Conservation (phyloP, 2,329 filamentous ascomycete genomes). For the Ilyonectria mors-panacis region DNA sequence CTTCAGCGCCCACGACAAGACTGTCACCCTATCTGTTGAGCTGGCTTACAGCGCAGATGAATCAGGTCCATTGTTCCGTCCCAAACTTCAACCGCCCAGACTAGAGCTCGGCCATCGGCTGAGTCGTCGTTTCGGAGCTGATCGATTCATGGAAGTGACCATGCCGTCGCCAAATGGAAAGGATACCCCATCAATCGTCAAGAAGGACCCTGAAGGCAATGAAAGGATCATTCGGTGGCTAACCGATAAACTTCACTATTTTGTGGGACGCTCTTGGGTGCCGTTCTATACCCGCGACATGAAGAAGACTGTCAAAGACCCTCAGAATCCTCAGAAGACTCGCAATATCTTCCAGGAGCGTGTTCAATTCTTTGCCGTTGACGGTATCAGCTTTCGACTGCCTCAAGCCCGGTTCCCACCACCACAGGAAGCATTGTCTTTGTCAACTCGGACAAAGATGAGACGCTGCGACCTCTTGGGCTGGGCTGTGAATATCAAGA, state of each 20-base stretch:
- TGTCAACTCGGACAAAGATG: slow-evolving; percentile 52
- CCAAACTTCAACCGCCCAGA: slow-evolving; percentile 64
- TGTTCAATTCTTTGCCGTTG: slow-evolving; percentile 69
- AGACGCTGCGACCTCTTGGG: slow-evolving; percentile 60
- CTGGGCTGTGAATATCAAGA: slow-evolving; percentile 65
- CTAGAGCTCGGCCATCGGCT: slow-evolving; percentile 67
- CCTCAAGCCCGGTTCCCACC: slow-evolving; percentile 38
- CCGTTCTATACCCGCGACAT: slow-evolving; percentile 62
- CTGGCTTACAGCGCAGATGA: slow-evolving; percentile 56
- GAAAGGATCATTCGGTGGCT: slow-evolving; percentile 52
- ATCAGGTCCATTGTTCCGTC: slow-evolving; percentile 58
- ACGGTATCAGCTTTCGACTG: slow-evolving; percentile 60
- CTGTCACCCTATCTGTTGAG: slow-evolving; percentile 60
- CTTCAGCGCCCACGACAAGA: slow-evolving; percentile 54
- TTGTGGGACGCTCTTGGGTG: slow-evolving; percentile 64
- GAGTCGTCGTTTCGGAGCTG: slow-evolving; percentile 68
- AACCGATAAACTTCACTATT: slow-evolving; percentile 52
- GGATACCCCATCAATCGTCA: slow-evolving; percentile 47
- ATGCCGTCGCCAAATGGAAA: slow-evolving; percentile 60
- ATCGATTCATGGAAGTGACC: slow-evolving; percentile 71
- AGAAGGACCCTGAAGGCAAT: slow-evolving; percentile 50
- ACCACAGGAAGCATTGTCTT: slow-evolving; percentile 42
- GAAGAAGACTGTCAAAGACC: slow-evolving; percentile 57
- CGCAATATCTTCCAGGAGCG: slow-evolving; percentile 54
- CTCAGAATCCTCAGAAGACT: slow-evolving; percentile 34